Evolutionary conservation across 305 asterid species (phyloP).

Genomic region (Fraxinus latifolia): DNA sequence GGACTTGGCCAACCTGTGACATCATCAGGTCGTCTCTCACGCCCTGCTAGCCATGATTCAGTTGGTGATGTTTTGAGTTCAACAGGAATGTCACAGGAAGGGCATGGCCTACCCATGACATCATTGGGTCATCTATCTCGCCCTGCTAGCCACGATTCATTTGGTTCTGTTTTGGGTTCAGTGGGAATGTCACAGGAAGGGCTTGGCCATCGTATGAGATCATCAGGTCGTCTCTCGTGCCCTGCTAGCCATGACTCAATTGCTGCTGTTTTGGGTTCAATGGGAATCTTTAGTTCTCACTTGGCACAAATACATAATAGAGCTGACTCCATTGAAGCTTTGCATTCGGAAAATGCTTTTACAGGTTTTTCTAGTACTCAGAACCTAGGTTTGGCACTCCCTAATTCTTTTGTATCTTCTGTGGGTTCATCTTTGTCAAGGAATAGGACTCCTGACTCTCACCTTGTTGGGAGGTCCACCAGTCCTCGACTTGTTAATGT

Average conservation of each 20-base stretch:
- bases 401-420: constrained; percentile 29
- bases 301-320: constrained; percentile 29
- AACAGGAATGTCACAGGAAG: constrained; percentile 51
- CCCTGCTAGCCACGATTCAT: constrained; percentile 51
- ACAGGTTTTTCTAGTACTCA: constrained; percentile 36
- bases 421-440: constrained; percentile 25
- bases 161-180: constrained; percentile 33
- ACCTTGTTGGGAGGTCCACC: constrained; percentile 23
- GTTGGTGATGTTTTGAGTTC: constrained; percentile 36
- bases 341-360: constrained; percentile 30
- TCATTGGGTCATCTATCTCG: constrained; percentile 41
- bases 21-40: constrained; percentile 41
- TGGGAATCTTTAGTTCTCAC: constrained; percentile 26
- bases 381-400: constrained; percentile 25
- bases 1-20: constrained; percentile 47
- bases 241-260: constrained; percentile 54
- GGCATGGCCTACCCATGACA: constrained; percentile 40
- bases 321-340: constrained; percentile 37
- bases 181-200: constrained; percentile 55
- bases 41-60: constrained; percentile 53
- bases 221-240: constrained; percentile 40
- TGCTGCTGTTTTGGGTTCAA: constrained; percentile 31
- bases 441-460: constrained; percentile 31
- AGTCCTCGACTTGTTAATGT: constrained; percentile 33
- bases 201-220: constrained; percentile 37